phyloP scores from a whole-genome alignment of 2,329 filamentous ascomycete species.

The Atkinsonella texensis region DNA sequence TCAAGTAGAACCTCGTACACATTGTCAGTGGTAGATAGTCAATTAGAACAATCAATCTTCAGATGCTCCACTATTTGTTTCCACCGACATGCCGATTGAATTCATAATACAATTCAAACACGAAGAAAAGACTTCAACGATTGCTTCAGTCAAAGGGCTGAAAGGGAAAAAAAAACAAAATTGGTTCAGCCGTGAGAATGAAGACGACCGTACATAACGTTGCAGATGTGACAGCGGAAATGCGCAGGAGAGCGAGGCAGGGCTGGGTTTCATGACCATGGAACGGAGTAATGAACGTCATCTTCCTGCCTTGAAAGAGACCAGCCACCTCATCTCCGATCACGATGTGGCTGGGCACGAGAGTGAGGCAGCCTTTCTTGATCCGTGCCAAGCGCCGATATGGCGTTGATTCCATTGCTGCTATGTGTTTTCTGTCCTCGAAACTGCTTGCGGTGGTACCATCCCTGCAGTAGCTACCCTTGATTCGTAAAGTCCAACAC shows the following conservation, averaged over 20 bases:
- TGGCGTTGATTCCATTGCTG: slow-evolving; percentile 2
- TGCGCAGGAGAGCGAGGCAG: too few species aligned
- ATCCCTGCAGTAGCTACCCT: slow-evolving; percentile 1
- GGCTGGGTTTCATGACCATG: not conserved
- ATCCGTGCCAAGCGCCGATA: slow-evolving; percentile 4
- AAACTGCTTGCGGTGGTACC: not conserved
- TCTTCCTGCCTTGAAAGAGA: slow-evolving; percentile 1
- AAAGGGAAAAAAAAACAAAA: too few species aligned
- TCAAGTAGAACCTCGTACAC: slow-evolving; percentile 4
- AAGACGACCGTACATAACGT: too few species aligned
- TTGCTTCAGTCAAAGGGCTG: too few species aligned
- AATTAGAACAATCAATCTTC: too few species aligned
- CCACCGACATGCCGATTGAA: too few species aligned
- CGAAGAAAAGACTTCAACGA: too few species aligned
- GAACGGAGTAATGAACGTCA: not conserved
- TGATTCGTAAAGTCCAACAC: slow-evolving; percentile 2
- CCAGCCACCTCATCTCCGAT: slow-evolving; percentile 3
- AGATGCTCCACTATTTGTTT: too few species aligned
- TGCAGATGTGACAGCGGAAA: too few species aligned
- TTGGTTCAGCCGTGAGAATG: too few species aligned
- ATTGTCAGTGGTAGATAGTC: too few species aligned
- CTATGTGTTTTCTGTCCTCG: slow-evolving; percentile 2
- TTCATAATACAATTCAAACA: too few species aligned
- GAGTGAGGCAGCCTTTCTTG: slow-evolving; percentile 4
- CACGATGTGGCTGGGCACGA: slow-evolving; percentile 1